Evolutionary conservation across 805 yeast species (phyloP).

Genomic region (Barnettozyma populi): DNA sequence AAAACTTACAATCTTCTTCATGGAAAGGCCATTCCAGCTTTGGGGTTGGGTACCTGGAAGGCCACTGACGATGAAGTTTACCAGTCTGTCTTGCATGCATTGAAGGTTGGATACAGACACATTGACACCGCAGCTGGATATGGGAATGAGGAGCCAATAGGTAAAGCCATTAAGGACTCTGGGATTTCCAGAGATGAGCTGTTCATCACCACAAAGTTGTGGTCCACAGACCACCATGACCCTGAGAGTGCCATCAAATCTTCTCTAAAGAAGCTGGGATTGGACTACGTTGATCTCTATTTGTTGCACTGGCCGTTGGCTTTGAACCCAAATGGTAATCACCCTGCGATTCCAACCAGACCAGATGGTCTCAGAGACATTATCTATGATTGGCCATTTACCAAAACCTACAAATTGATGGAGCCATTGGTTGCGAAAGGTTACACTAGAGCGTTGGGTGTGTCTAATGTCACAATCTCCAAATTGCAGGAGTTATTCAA

Average conservation of each 20-base stretch:
- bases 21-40: too few relatives aligned
- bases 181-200: constrained; percentile 17
- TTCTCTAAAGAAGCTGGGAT: constrained; percentile 9
- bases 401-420: constrained; percentile 19
- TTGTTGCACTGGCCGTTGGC: constrained; percentile 82
- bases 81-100: too few relatives aligned
- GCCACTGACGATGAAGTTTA: too few relatives aligned
- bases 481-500: constrained; percentile 11
- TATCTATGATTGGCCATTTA: constrained; percentile 35
- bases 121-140: constrained; percentile 53
- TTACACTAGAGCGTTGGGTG: constrained; percentile 16
- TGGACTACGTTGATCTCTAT: constrained; percentile 75
- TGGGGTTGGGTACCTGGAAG: too few relatives aligned
- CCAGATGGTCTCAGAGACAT: constrained; percentile 36
- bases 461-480: constrained; percentile 15
- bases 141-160: constrained; percentile 50
- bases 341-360: constrained; percentile 30
- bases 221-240: constrained; percentile 40
- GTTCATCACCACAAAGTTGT: constrained; percentile 48
- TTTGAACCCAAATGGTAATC: constrained; percentile 21
- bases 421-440: constrained; percentile 12
- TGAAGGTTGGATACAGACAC: too few relatives aligned
- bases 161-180: too few relatives aligned
- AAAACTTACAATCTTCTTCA: too few relatives aligned
- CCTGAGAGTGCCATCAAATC: constrained; percentile 49